A percentile compares a stretch with the other conserved stretches of the same genome.
phyloP scores from a whole-genome alignment of 257 asterid genomes.

The Verbena officinalis region DNA sequence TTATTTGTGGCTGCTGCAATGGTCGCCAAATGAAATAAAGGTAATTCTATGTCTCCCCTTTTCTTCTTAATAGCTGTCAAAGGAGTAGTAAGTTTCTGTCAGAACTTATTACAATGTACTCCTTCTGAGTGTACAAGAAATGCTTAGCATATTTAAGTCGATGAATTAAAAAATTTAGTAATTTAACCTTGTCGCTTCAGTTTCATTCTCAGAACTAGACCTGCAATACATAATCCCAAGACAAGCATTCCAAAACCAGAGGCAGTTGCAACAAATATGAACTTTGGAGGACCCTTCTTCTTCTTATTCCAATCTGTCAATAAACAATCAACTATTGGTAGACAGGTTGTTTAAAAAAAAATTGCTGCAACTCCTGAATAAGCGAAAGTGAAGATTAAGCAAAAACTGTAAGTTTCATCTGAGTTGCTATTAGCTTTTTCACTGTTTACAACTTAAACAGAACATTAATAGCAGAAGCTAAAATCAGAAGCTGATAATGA shows the following conservation, averaged over 20 bases:
- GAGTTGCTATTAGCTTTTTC: no score
- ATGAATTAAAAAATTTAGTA: neutral
- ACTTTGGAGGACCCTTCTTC: constrained; percentile 21
- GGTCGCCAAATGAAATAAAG: constrained; percentile 36
- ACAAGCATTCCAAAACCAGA: neutral
- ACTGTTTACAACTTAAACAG: no score
- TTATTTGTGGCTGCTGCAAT: constrained; percentile 37
- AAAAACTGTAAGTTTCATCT: no score
- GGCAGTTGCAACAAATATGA: neutral
- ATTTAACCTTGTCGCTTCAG: constrained; percentile 23
- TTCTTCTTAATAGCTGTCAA: constrained; percentile 6
- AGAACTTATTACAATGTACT: neutral
- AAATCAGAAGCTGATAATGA: no score
- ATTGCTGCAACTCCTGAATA: no score
- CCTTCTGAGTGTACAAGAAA: neutral
- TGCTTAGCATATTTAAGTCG: neutral
- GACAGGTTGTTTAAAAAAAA: neutral
- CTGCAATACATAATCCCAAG: constrained; percentile 13
- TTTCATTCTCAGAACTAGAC: neutral
- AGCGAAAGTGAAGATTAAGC: no score
- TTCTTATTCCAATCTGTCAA: constrained; percentile 16
- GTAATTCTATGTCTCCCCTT: constrained; percentile 38
- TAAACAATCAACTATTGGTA: neutral
- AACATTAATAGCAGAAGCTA: no score
- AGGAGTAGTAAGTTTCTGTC: neutral